These are phyloP conservation scores for Candida boidinii DNA, from an alignment of 805 yeast species.

Conservation along the genomic window DNA sequence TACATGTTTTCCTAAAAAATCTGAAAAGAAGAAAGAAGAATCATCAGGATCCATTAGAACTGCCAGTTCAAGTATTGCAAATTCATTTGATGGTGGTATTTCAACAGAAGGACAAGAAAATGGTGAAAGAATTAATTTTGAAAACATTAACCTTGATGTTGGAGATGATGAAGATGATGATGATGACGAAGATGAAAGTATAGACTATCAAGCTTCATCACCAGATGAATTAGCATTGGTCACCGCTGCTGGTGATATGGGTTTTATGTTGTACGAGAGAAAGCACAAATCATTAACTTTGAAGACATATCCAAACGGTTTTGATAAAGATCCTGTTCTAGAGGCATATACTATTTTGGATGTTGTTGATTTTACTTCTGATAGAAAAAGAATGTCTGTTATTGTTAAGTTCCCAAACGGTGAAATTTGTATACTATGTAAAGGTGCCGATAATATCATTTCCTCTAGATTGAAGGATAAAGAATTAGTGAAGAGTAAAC, in stretches of 20 bases:
- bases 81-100: conserved; percentile 3
- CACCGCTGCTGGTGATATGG: conserved; percentile 92
- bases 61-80: conserved; percentile 15
- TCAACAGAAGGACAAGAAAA: background rate
- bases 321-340: conserved; percentile 49
- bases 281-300: conserved; percentile 52
- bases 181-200: conserved; percentile 31
- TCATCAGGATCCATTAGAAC: conserved; percentile 3
- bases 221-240: conserved; percentile 96
- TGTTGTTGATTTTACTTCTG: conserved; percentile 75
- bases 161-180: conserved; percentile 8
- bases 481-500: conserved; percentile 53
- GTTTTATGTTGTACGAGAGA: conserved; percentile 73
- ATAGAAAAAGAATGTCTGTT: conserved; percentile 93
- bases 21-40: conserved; percentile 1
- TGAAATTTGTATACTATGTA: conserved; percentile 70
- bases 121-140: conserved; percentile 1
- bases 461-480: conserved; percentile 59
- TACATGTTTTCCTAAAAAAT: conserved; percentile 70
- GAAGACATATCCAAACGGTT: conserved; percentile 78
- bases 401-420: conserved; percentile 70
- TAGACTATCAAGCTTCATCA: conserved; percentile 86
- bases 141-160: conserved; percentile 3
- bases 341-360: conserved; percentile 74
- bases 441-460: conserved; percentile 93